Conservation (phyloP, 108 stramenopile species). For the Cyclotella sp. region DNA sequence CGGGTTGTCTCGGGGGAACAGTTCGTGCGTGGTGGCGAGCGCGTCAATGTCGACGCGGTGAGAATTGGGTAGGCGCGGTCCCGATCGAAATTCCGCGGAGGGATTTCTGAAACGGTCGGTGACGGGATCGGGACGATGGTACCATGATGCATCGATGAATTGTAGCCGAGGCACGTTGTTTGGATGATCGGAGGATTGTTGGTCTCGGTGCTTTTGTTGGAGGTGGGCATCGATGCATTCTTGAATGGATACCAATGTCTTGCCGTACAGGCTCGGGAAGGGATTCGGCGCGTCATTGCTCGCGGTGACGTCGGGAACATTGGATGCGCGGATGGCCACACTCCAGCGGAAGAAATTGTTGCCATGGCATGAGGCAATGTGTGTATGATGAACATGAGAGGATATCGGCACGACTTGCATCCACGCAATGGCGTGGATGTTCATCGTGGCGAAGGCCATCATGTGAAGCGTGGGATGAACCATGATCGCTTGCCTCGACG, state of each 20-base stretch:
- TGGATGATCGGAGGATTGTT: not conserved
- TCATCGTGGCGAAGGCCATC: too few relatives aligned
- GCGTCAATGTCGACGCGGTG: conserved; percentile 75
- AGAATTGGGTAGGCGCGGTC: conserved; percentile 65
- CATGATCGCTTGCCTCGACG: too few relatives aligned
- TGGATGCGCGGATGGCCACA: not conserved
- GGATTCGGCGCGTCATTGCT: too few relatives aligned
- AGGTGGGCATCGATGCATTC: conserved; percentile 18
- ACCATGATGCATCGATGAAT: conserved; percentile 54
- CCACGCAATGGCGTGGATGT: too few relatives aligned
- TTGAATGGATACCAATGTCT: conserved; percentile 36
- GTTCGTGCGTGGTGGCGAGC: conserved; percentile 42
- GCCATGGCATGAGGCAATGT: too few relatives aligned
- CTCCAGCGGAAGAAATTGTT: too few relatives aligned
- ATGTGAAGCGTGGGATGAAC: too few relatives aligned
- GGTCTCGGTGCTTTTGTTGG: not conserved
- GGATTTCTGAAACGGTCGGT: conserved; percentile 42
- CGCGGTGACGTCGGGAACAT: not conserved
- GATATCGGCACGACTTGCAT: too few relatives aligned
- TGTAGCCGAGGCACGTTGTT: conserved; percentile 23
- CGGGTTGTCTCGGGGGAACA: conserved; percentile 30
- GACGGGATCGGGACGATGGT: conserved; percentile 37
- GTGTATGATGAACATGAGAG: too few relatives aligned
- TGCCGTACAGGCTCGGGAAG: conserved; percentile 26
- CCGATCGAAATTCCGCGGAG: conserved; percentile 56